Evolutionary conservation across 176 grass and related monocot species (phyloP).

Genomic region (Puya raimondii): DNA sequence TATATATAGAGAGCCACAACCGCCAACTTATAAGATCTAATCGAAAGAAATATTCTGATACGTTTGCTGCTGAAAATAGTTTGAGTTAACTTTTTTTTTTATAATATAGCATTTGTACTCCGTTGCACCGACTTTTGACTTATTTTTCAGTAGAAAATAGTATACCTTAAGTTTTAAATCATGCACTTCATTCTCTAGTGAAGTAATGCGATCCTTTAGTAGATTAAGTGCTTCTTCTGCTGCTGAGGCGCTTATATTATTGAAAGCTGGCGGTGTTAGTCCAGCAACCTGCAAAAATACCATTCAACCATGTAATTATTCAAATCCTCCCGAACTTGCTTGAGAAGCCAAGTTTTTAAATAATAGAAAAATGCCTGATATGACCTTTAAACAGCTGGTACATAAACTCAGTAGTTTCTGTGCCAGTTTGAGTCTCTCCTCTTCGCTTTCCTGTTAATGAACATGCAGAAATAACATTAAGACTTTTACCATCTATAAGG

Average conservation of each 20-base stretch:
- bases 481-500: neutral
- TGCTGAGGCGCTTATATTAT: slow-evolving; percentile 34
- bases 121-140: neutral
- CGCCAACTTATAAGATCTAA: neutral
- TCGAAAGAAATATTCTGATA: neutral
- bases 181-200: slow-evolving; percentile 45
- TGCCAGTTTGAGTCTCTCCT: slow-evolving; percentile 47
- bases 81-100: neutral
- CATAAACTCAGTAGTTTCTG: slow-evolving; percentile 57
- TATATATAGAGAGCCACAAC: neutral
- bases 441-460: slow-evolving; percentile 64
- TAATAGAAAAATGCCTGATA: neutral
- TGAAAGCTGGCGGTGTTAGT: slow-evolving; percentile 31
- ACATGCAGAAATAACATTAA: slow-evolving; percentile 15
- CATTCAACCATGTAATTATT: neutral
- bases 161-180: slow-evolving; percentile 71
- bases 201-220: slow-evolving; percentile 45
- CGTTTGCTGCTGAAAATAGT: neutral
- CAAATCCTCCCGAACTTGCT: neutral
- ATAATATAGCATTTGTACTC: neutral
- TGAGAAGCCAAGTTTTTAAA: neutral
- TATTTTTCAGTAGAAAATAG: neutral
- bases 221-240: slow-evolving; percentile 51
- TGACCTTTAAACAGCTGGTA: slow-evolving; percentile 58
- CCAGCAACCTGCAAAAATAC: slow-evolving; percentile 47